Evolutionary conservation across 495 filamentous ascomycete genomes (phyloP), one percentile per base, ranked within the genome.

Genomic region (Aspergillus wentii): DNA sequence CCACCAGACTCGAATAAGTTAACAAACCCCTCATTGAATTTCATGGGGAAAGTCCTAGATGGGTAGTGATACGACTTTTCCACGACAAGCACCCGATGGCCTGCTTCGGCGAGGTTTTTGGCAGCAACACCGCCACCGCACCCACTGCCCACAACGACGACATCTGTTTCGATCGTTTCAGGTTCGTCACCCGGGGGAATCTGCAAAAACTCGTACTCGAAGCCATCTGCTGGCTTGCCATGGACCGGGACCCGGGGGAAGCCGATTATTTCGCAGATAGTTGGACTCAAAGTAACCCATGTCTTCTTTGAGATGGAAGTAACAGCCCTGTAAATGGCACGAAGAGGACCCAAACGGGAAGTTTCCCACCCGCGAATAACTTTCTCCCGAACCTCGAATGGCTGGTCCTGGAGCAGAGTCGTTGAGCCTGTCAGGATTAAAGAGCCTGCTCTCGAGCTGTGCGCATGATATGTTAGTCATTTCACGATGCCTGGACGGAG

Each of bases 111-210:
- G 4, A 95, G 64, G 17, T 82, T 83, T 61, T 88, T 88, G 9
- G 90, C 88, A 19, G 74, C 76, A 1, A 95, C 88, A 1, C 71
- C 85, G n/a, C 85, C 88, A 33, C 90, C 90, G 49, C 85, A 91
- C 13, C 90, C 90, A 35, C 84, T 89, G 2, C 90, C 90, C 5
- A 95, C 73, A 41, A 95, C 78, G 11, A 94, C 79, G 1, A 94
- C 80, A 54, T 95, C 90, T 3, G 81, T 82, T 26, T 90, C 80
- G 35, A 95, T 52, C 1, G 66, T 74, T 38, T 76, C 74, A 4
- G 66, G 63, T 8, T 56, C 52, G 11, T 69, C 55, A 6, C 62
- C 61, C 0, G 71, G 51, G 3, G 71, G 61, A 18, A 79, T 58
- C 25, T 78, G 65, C 14, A 78, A 30, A 32, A 80, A 80, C 8